Base-by-base conservation (phyloP, 1,284 basidiomycete species). In the Quambalaria eucalypti region DNA sequence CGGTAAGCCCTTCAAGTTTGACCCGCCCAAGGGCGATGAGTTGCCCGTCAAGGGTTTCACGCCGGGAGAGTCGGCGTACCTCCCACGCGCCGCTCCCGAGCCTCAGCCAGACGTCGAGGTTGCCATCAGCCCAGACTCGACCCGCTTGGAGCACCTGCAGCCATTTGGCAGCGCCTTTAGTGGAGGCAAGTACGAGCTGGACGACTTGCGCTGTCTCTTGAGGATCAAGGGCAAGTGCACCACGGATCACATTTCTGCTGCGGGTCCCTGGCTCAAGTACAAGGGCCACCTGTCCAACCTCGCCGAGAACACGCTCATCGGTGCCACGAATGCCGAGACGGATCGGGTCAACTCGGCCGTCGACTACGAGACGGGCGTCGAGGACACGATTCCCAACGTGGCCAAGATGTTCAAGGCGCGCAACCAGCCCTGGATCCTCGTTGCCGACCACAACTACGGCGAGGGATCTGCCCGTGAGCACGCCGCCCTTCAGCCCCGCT, bases 391-490 rank as follows among this genome's bases (percentile, higher is more conserved):
- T 29, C 75, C 76, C 21, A 61, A 59, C 28, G 55, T 64, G 21
- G 65, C 70, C 48, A 73, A 74, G 70, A 51, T 42, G 25, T 71
- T 50, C 60, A 69, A 64, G 46, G 63, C 68, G 14, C 69, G 74
- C 26, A 56, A 57, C 10, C 76, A 77, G 66, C 72, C 74, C 84
- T 98, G 93, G 92, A 87, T 92, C 68, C 79, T 98, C 48, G 81
- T 99, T 30, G 92, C 95, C 1, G 95, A 98, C 74, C 77, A 71
- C 68, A 78, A 77, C 78, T 95, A 98, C 75, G 95, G 95, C 4
- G 95, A 99, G 77, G 95, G 93, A 76, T 90, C 88, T 63, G 91
- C 91, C n/a, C 84, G 95, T 57, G 95, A 98, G 78, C 95, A 98
- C 77, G 95, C 95, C 30, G 91, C 92, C 14, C 81, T 98, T 30